A percentile compares a stretch with the other conserved stretches of the same genome.
Conservation (phyloP, 148 eudicot genomes). For the Rhododendron ovatum region DNA sequence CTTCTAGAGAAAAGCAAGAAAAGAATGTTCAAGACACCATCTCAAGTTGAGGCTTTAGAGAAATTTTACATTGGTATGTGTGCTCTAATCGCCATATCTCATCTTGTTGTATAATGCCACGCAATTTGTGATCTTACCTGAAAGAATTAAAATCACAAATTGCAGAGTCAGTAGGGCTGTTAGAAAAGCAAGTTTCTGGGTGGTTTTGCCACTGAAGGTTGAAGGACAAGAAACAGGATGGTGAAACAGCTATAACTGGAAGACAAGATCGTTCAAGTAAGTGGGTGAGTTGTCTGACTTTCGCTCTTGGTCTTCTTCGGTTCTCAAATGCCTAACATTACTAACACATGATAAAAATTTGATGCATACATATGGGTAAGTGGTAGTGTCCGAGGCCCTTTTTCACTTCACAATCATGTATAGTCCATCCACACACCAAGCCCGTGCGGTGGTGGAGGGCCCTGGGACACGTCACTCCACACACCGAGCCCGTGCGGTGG, state of each 20-base stretch:
- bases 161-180: slow-evolving; percentile 59
- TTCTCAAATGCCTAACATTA: too few relatives aligned
- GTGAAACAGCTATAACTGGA: slow-evolving; percentile 48
- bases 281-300: slow-evolving; percentile 20
- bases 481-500: too few relatives aligned
- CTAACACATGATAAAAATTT: neutral
- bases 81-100: neutral
- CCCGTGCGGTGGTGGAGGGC: too few relatives aligned
- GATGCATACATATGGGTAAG: too few relatives aligned
- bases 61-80: slow-evolving; percentile 69
- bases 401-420: too few relatives aligned
- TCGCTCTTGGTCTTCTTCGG: too few relatives aligned
- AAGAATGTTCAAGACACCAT: slow-evolving; percentile 71
- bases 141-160: slow-evolving; percentile 52
- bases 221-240: slow-evolving; percentile 71
- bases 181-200: slow-evolving; percentile 92
- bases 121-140: neutral
- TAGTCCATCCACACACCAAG: too few relatives aligned
- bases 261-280: slow-evolving; percentile 76
- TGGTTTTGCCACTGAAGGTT: slow-evolving; percentile 98
- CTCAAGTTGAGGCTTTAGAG: slow-evolving; percentile 78
- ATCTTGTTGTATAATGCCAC: neutral
- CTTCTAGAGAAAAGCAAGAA: slow-evolving; percentile 60
- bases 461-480: too few relatives aligned
- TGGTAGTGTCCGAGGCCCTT: too few relatives aligned